phyloP scores from a whole-genome alignment of 2,329 filamentous ascomycete genomes.

The Cercospora zeae-maydis region DNA sequence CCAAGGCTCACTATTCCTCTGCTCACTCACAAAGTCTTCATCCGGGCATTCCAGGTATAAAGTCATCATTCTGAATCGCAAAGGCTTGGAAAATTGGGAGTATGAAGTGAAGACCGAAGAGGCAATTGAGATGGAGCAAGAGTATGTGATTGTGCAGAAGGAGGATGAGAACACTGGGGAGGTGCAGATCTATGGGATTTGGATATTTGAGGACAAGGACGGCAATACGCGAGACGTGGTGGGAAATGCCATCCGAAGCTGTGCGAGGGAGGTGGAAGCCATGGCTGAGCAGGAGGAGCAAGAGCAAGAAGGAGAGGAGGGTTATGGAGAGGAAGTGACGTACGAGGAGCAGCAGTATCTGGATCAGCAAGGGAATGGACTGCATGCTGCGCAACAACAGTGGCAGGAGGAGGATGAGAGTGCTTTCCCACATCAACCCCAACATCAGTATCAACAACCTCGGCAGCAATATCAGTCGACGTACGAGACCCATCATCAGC shows the following conservation, averaged over 20 bases:
- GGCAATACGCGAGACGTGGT: conserved; percentile 47
- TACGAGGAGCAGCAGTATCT: conserved; percentile 6
- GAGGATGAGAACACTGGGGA: conserved; percentile 36
- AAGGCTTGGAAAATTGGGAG: conserved; percentile 48
- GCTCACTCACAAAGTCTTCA: conserved; percentile 53
- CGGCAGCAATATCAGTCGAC: neutral
- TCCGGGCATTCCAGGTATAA: conserved; percentile 40
- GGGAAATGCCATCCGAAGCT: conserved; percentile 53
- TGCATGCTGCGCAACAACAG: neutral
- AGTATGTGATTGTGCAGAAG: conserved; percentile 58
- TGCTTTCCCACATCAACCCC: conserved; percentile 45
- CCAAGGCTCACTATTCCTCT: conserved; percentile 87
- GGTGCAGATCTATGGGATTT: conserved; percentile 55
- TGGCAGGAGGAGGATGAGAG: neutral
- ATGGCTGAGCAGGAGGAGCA: conserved; percentile 25
- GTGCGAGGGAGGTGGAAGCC: conserved; percentile 50
- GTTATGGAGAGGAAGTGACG: neutral
- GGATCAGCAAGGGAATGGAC: neutral
- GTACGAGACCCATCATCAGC: neutral
- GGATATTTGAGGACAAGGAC: conserved; percentile 62
- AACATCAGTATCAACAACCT: conserved; percentile 46
- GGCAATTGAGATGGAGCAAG: conserved; percentile 49
- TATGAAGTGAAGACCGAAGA: conserved; percentile 43
- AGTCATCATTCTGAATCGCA: conserved; percentile 48
- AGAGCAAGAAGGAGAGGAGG: neutral